phyloP scores from a whole-genome alignment of 352 stramenopile genomes.

The Phytophthora cryptogea region DNA sequence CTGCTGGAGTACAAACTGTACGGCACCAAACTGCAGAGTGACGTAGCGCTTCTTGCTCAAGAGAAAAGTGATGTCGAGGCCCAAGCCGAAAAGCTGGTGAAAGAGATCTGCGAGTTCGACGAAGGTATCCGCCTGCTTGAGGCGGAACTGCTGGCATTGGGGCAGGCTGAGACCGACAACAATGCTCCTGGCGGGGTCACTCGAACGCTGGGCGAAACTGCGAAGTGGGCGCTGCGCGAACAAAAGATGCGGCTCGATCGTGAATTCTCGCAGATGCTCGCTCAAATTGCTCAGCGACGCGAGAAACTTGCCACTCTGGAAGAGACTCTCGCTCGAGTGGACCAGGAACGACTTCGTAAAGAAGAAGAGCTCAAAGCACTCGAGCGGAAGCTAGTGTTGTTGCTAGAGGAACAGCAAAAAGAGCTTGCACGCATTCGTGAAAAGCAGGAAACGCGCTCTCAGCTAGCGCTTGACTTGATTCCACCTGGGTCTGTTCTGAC shows the following conservation, averaged over 20 bases:
- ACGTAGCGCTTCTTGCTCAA: conserved; percentile 89
- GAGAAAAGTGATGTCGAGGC: conserved; percentile 91
- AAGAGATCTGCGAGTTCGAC: conserved; percentile 95
- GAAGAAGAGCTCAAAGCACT: conserved; percentile 93
- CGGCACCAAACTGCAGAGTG: conserved; percentile 93
- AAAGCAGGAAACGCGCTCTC: conserved; percentile 54
- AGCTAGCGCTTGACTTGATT: conserved; percentile 56
- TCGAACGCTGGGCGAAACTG: conserved; percentile 82
- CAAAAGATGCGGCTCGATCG: conserved; percentile 95
- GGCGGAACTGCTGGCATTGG: conserved; percentile 92
- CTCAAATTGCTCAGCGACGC: conserved; percentile 93
- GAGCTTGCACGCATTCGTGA: conserved; percentile 82
- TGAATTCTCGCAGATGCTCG: conserved; percentile 94
- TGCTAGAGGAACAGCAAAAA: conserved; percentile 95
- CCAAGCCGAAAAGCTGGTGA: conserved; percentile 86
- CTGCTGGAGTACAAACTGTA: conserved; percentile 96
- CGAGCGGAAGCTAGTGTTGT: conserved; percentile 93
- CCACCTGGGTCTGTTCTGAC: conserved; percentile 15
- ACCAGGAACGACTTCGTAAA: conserved; percentile 88
- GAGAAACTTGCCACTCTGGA: conserved; percentile 88
- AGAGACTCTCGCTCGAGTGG: conserved; percentile 85
- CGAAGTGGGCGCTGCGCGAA: conserved; percentile 87
- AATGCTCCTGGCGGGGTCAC: conserved; percentile 35
- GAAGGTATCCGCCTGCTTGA: conserved; percentile 91
- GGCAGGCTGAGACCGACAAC: conserved; percentile 90